phyloP scores from a whole-genome alignment of 2,329 filamentous ascomycete genomes.

The Madurella mycetomatis region DNA sequence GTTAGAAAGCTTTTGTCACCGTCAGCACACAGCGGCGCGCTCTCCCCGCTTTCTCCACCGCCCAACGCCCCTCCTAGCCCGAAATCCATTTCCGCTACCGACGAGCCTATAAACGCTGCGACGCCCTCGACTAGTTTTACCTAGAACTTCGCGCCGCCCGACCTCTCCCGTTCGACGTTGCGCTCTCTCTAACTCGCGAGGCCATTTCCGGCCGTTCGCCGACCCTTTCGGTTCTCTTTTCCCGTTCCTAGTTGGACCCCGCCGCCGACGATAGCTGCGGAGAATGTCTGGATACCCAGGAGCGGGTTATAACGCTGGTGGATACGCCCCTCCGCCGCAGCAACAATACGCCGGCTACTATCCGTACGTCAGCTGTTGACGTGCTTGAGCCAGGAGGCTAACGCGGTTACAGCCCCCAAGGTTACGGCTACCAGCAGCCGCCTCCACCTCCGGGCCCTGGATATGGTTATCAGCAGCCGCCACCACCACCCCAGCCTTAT shows the following conservation, averaged over 20 bases:
- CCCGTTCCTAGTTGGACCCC: not conserved
- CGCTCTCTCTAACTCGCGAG: conserved; percentile 4
- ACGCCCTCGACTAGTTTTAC: not conserved
- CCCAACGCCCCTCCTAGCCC: not conserved
- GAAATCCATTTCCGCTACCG: not conserved
- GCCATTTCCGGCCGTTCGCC: conserved; percentile 10
- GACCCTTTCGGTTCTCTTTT: not conserved
- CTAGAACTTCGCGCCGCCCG: not conserved
- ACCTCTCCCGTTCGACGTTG: conserved; percentile 2
- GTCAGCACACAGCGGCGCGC: not conserved
- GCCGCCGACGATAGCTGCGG: conserved; percentile 2
- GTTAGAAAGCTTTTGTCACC: conserved; percentile 3
- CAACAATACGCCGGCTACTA: conserved; percentile 47
- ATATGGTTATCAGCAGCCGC: conserved; percentile 47
- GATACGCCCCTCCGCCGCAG: conserved; percentile 38
- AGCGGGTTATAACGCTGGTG: conserved; percentile 48
- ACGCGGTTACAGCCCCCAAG: conserved; percentile 19
- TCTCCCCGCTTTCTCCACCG: conserved; percentile 1
- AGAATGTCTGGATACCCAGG: conserved; percentile 62
- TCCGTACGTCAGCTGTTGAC: conserved; percentile 40
- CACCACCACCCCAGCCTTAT: conserved; percentile 39
- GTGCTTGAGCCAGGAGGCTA: conserved; percentile 14
- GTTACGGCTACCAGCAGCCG: conserved; percentile 46
- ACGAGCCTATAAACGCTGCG: not conserved
- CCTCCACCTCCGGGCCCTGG: conserved; percentile 35